A percentile compares a stretch with the other conserved stretches of the same genome.
These are phyloP conservation scores for Thymus mandschuricus DNA, from an alignment of 257 asterid genomes.

Conservation along the genomic window DNA sequence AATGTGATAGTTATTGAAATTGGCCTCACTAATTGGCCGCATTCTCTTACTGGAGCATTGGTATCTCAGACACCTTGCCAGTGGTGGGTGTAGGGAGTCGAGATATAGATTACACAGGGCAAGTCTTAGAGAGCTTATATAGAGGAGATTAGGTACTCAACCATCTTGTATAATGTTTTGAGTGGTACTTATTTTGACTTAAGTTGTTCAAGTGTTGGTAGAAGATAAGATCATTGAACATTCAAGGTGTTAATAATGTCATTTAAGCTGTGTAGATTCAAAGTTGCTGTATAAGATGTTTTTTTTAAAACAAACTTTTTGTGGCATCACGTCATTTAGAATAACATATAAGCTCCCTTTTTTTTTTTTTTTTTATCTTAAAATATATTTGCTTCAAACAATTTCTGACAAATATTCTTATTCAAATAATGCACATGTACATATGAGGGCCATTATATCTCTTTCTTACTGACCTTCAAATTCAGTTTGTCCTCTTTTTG, in stretches of 20 bases:
- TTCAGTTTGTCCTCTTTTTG: not conserved
- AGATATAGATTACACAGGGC: not conserved
- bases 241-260: not conserved
- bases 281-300: too few species aligned
- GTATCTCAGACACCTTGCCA: not conserved
- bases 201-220: not conserved
- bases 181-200: not conserved
- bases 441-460: not conserved
- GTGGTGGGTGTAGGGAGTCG: not conserved
- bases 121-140: not conserved
- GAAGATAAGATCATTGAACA: not conserved
- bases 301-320: too few species aligned
- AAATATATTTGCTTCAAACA: not conserved
- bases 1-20: conserved; percentile 9
- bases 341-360: not conserved
- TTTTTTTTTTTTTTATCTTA: not conserved
- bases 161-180: not conserved
- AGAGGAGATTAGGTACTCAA: not conserved
- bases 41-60: not conserved
- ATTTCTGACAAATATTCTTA: not conserved
- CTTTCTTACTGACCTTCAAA: not conserved
- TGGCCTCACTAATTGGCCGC: not conserved
- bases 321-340: not conserved
- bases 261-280: not conserved
- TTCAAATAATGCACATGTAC: not conserved